Conservation (phyloP, 306 rosid species). For the Dalbergia cochinchinensis region DNA sequence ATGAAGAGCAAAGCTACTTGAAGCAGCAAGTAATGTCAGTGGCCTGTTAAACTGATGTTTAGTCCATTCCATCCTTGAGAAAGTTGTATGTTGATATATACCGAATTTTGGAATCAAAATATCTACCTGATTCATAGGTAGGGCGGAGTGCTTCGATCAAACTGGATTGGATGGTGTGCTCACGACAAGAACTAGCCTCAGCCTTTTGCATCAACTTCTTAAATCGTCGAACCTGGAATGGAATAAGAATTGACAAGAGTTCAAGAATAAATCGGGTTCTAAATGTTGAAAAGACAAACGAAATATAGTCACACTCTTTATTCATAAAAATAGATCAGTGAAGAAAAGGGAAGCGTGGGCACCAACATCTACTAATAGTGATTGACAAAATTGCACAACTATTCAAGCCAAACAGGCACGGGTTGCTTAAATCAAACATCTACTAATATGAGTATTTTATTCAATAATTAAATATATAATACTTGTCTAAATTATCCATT, state of each 20-base stretch:
- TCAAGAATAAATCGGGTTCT: slow-evolving; percentile 37
- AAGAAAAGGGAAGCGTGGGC: background rate
- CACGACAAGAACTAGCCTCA: slow-evolving; percentile 67
- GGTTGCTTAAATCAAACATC: background rate
- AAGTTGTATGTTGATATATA: slow-evolving; percentile 6
- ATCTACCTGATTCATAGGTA: slow-evolving; percentile 73
- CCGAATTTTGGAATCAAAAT: slow-evolving; percentile 34
- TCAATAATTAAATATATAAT: too few species aligned
- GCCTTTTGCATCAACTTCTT: slow-evolving; percentile 84
- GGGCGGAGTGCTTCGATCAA: slow-evolving; percentile 66
- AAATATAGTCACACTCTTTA: background rate
- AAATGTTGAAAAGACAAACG: slow-evolving; percentile 15
- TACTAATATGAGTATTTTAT: too few species aligned
- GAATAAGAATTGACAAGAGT: slow-evolving; percentile 35
- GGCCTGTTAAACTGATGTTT: slow-evolving; percentile 9
- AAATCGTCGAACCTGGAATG: slow-evolving; percentile 75
- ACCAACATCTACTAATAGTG: background rate
- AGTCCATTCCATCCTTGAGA: slow-evolving; percentile 9
- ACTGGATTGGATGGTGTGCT: slow-evolving; percentile 62
- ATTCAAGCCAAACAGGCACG: slow-evolving; percentile 16
- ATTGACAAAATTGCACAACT: background rate
- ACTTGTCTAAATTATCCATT: too few species aligned
- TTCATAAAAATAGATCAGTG: slow-evolving; percentile 5
- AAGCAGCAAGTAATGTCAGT: background rate
- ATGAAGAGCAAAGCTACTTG: slow-evolving; percentile 22